Conservation (phyloP, 768 basidiomycete genomes). For the Paxillus ammoniavirescens region DNA sequence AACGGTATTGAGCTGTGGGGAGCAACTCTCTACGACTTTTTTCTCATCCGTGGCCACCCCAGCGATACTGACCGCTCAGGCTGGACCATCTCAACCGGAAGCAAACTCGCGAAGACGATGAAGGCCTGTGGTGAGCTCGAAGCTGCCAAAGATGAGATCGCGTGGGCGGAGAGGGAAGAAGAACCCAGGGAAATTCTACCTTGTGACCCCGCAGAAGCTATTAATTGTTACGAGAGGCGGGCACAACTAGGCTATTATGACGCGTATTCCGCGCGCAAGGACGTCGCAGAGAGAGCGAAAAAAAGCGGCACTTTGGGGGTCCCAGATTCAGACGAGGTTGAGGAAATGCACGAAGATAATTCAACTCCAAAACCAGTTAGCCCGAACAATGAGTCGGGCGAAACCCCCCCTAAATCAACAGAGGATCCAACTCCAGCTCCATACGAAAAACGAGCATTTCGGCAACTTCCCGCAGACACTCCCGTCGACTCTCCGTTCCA, state of each 20-base stretch:
- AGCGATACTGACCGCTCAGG: background rate
- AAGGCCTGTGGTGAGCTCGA: constrained; percentile 17
- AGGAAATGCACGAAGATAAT: background rate
- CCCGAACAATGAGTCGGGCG: background rate
- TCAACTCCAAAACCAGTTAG: no score
- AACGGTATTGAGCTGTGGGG: constrained; percentile 25
- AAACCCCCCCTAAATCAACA: background rate
- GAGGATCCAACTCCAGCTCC: no score
- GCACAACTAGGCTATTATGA: background rate
- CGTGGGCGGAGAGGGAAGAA: constrained; percentile 20
- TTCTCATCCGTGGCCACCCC: constrained; percentile 10
- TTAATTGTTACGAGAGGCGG: constrained; percentile 7
- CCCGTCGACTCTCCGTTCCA: background rate
- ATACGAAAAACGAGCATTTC: background rate
- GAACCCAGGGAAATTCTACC: constrained; percentile 17
- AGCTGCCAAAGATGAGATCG: constrained; percentile 15
- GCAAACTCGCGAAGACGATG: constrained; percentile 20
- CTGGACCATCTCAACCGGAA: constrained; percentile 16
- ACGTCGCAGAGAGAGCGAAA: background rate
- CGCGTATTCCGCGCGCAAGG: constrained; percentile 1
- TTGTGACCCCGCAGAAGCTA: constrained; percentile 16
- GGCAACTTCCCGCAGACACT: no score
- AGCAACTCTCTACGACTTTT: constrained; percentile 31
- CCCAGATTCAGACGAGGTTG: background rate
- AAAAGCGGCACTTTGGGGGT: background rate